Percentiles rank a stretch among this genome's conserved stretches.
phyloP scores from a whole-genome alignment of 352 stramenopile genomes.

The Pythium vanterpoolii region DNA sequence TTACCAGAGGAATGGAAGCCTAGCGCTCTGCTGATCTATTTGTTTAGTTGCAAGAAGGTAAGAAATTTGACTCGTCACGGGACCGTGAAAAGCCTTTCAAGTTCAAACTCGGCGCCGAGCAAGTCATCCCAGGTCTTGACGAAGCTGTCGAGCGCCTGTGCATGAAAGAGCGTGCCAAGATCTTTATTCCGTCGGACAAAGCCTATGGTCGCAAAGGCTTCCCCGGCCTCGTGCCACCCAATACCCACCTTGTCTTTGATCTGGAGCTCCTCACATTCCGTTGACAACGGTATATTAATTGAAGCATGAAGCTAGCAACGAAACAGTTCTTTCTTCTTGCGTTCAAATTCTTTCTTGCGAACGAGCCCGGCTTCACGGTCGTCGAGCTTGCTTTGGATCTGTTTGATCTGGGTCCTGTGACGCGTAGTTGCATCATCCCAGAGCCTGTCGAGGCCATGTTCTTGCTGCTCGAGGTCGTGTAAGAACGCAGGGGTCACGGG shows the following conservation, averaged over 20 bases:
- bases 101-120: conserved; percentile 86
- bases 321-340: conserved; percentile 64
- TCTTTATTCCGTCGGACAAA: conserved; percentile 85
- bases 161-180: conserved; percentile 84
- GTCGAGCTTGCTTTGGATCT: conserved; percentile 53
- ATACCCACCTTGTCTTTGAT: conserved; percentile 92
- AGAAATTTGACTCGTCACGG: conserved; percentile 73
- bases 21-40: background rate
- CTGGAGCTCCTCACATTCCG: conserved; percentile 89
- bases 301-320: background rate
- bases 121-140: conserved; percentile 88
- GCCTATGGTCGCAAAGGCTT: conserved; percentile 86
- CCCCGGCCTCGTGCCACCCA: conserved; percentile 84
- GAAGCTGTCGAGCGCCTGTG: conserved; percentile 78
- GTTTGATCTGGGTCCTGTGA: conserved; percentile 47
- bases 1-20: too few species aligned
- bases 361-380: conserved; percentile 34
- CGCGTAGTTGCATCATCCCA: conserved; percentile 27
- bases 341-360: conserved; percentile 57
- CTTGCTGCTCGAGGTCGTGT: conserved; percentile 15
- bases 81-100: conserved; percentile 86
- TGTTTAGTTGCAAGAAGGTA: conserved; percentile 62
- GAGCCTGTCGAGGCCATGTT: conserved; percentile 29
- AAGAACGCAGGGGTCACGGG: conserved; percentile 44
- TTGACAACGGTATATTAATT: conserved; percentile 15